Evolutionary conservation across 176 grass and related monocot species (phyloP).

Genomic region (Bolboschoenus planiculmis): DNA sequence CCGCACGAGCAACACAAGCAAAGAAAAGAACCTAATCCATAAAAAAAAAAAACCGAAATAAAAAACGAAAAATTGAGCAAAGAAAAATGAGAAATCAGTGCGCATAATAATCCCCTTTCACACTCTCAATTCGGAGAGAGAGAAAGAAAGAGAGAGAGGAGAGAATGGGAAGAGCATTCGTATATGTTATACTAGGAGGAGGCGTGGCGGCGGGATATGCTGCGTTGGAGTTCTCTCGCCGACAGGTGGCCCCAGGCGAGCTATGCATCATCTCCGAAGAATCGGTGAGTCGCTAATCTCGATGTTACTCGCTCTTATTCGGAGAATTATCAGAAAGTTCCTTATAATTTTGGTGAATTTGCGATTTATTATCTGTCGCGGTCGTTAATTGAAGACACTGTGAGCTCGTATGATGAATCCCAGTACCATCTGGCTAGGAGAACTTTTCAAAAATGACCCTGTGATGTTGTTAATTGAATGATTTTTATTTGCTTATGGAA

Average conservation of each 20-base stretch:
- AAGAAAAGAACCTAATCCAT: slow-evolving; percentile 20
- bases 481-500: no score
- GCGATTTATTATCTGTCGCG: not conserved
- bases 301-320: slow-evolving; percentile 5
- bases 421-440: not conserved
- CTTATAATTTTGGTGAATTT: slow-evolving; percentile 4
- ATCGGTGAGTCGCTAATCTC: slow-evolving; percentile 24
- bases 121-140: not conserved
- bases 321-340: not conserved
- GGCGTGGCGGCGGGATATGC: slow-evolving; percentile 91
- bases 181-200: slow-evolving; percentile 80
- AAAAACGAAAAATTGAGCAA: not conserved
- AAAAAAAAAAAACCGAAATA: not conserved
- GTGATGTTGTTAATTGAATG: not conserved
- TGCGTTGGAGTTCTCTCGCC: slow-evolving; percentile 72
- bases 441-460: not conserved
- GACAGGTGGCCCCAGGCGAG: slow-evolving; percentile 34
- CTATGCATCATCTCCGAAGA: slow-evolving; percentile 97
- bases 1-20: slow-evolving; percentile 19
- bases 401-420: not conserved
- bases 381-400: not conserved
- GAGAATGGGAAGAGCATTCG: slow-evolving; percentile 62
- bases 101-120: not conserved
- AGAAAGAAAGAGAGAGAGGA: not conserved
- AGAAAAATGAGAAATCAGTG: not conserved